phyloP scores from a whole-genome alignment of 2,329 filamentous ascomycete genomes.

The Cladophialophora chaetospira region DNA sequence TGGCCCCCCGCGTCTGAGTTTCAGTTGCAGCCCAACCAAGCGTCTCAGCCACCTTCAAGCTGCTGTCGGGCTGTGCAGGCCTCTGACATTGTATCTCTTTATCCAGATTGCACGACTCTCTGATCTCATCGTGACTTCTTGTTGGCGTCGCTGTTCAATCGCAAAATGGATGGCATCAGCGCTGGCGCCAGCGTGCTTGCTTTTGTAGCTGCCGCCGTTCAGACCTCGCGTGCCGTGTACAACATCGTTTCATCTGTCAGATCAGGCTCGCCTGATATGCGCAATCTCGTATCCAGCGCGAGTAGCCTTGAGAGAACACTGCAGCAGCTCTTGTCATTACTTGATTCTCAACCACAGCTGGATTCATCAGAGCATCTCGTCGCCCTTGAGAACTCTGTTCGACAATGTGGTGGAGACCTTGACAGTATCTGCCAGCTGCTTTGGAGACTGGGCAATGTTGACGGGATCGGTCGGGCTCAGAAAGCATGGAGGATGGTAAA shows the following conservation, averaged over 20 bases:
- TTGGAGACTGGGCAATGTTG: neutral
- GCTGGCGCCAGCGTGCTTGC: neutral
- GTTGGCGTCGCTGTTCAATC: no score
- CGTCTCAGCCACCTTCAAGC: no score
- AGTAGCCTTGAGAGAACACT: neutral
- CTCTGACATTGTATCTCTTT: no score
- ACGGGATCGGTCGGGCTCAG: neutral
- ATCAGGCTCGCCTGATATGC: neutral
- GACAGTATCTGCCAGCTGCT: neutral
- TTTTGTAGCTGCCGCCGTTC: neutral
- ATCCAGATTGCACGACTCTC: no score
- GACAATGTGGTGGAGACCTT: neutral
- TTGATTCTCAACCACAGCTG: neutral
- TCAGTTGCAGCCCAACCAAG: no score
- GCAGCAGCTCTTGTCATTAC: neutral
- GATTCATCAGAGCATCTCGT: neutral
- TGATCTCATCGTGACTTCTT: no score
- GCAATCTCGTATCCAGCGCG: neutral
- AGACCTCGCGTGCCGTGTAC: neutral
- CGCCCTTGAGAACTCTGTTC: neutral
- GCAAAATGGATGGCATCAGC: neutral
- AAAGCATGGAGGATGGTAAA: neutral
- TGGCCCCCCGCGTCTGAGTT: no score
- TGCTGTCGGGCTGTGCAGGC: no score
- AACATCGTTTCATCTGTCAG: neutral